Evolutionary conservation across 805 yeast genomes (phyloP).

Genomic region (Kodamaea hsintzibuensis): DNA sequence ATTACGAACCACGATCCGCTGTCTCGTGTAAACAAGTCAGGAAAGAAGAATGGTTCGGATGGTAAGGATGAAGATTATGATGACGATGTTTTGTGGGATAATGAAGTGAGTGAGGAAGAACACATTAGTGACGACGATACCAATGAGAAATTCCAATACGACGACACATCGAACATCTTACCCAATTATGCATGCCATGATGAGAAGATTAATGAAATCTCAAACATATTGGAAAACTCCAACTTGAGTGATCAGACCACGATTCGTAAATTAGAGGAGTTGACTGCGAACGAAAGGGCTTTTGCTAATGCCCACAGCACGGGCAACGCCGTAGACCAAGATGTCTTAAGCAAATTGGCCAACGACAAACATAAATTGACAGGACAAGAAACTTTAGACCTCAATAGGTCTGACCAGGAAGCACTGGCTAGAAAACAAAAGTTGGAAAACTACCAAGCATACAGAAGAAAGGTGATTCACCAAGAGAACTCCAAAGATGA

Average conservation of each 20-base stretch:
- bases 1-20: slow-evolving; percentile 75
- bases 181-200: slow-evolving; percentile 56
- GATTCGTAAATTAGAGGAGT: slow-evolving; percentile 53
- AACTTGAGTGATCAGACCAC: slow-evolving; percentile 46
- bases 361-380: slow-evolving; percentile 41
- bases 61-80: slow-evolving; percentile 14
- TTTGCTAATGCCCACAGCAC: slow-evolving; percentile 55
- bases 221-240: slow-evolving; percentile 37
- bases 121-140: slow-evolving; percentile 60
- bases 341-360: slow-evolving; percentile 31
- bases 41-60: slow-evolving; percentile 7
- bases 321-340: slow-evolving; percentile 37
- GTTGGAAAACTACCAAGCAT: slow-evolving; percentile 57
- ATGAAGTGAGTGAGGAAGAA: slow-evolving; percentile 57
- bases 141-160: slow-evolving; percentile 56
- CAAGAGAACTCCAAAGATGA: slow-evolving; percentile 42
- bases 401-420: slow-evolving; percentile 46
- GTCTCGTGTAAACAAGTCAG: slow-evolving; percentile 41
- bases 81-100: slow-evolving; percentile 21
- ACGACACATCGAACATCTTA: slow-evolving; percentile 58
- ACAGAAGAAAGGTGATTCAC: slow-evolving; percentile 59
- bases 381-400: slow-evolving; percentile 46
- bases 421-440: slow-evolving; percentile 49
- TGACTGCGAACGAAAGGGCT: slow-evolving; percentile 60
- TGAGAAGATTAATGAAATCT: slow-evolving; percentile 41